Base-by-base conservation (phyloP, 495 filamentous ascomycete genomes). In the Antarctomyces pellizariae region DNA sequence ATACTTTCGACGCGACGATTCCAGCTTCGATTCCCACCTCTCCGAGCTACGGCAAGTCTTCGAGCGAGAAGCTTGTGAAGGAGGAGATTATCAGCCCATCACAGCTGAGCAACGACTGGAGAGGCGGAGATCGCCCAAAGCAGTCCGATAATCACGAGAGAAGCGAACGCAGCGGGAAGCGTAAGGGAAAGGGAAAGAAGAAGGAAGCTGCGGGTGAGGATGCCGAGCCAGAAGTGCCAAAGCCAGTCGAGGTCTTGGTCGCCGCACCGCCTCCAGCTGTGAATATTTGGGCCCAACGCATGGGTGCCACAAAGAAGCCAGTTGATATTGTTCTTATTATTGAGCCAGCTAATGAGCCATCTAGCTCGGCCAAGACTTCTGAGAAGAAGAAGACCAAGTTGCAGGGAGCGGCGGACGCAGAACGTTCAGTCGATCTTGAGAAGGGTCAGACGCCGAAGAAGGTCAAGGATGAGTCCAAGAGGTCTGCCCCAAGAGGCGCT, bases 251-350 rank as follows among this genome's bases (percentile, higher is more conserved):
- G 32, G 57, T 69, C 37, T 56, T 92, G 22, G 73, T 75, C 35
- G 78, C 80, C 25, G 84, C 84, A 25, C 71, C 76, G 17, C 49
- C 69, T 21, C 84, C 86, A 3, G 39, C 63, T 1, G 75, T 92
- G 25, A 97, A 97, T 46, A 44, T 76, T 26, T 97, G 86, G 86
- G 56, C 64, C 20, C 62, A 75, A 48, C 60, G 79, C 18, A 70
- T 59, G 33, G 71, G 83, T n/a, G n/a, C n/a, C n/a, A n/a, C n/a
- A n/a, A n/a, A n/a, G n/a, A n/a, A n/a, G n/a, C n/a, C n/a, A n/a
- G n/a, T n/a, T n/a, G n/a, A n/a, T n/a, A n/a, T n/a, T n/a, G n/a
- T n/a, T n/a, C n/a, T n/a, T n/a, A n/a, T n/a, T n/a, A n/a, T n/a
- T n/a, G n/a, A n/a, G n/a, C n/a, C n/a, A n/a, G n/a, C n/a, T n/a